Evolutionary conservation across 495 filamentous ascomycete genomes (phyloP).

Genomic region (Podospora didyma): DNA sequence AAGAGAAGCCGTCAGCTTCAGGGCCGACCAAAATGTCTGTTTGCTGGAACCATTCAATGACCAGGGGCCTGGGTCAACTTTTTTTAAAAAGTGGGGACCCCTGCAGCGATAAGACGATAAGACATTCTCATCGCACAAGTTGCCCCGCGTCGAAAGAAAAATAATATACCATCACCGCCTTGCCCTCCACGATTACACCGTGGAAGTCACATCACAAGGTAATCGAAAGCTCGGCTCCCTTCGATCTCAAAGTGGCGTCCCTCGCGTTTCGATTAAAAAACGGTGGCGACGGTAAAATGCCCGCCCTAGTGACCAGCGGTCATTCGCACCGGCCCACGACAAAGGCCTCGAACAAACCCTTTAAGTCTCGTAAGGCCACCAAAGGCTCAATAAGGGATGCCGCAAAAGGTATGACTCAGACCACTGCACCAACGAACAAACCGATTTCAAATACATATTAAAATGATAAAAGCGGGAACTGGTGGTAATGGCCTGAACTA

Average conservation of each 20-base stretch:
- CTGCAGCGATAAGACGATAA: constrained; percentile 15
- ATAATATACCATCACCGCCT: constrained; percentile 22
- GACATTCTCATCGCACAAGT: constrained; percentile 22
- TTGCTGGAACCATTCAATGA: constrained; percentile 16
- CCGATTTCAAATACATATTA: not conserved
- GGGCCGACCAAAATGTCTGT: too few relatives aligned
- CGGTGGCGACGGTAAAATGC: constrained; percentile 64
- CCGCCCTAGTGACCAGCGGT: constrained; percentile 45
- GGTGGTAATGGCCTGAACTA: not conserved
- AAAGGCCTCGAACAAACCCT: constrained; percentile 78
- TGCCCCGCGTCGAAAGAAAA: constrained; percentile 17
- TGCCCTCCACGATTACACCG: constrained; percentile 6
- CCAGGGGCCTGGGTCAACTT: too few relatives aligned
- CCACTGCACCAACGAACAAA: not conserved
- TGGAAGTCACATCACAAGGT: too few relatives aligned
- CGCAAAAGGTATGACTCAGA: constrained; percentile 62
- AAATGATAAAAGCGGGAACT: not conserved
- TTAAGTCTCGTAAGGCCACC: constrained; percentile 85
- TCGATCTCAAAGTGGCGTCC: constrained; percentile 51
- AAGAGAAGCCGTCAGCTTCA: not conserved
- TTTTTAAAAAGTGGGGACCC: too few relatives aligned
- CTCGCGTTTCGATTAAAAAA: constrained; percentile 86
- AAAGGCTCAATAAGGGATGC: constrained; percentile 79
- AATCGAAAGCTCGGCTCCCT: not conserved
- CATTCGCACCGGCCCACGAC: constrained; percentile 93